Conservation (phyloP, 2,329 filamentous ascomycete species). For the Talaromyces pinophilus region DNA sequence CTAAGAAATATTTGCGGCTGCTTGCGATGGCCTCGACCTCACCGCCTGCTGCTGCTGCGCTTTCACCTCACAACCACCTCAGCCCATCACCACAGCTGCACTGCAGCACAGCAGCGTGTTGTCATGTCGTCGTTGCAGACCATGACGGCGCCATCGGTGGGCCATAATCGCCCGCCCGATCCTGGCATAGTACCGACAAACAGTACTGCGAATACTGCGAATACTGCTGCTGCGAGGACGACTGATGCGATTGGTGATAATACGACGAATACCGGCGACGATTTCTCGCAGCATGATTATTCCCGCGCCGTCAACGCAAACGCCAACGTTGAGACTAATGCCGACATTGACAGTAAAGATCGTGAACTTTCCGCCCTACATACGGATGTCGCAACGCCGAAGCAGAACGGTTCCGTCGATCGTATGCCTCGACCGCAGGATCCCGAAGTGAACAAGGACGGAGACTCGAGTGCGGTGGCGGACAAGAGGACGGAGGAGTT, state of each 20-base stretch:
- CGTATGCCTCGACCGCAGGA: background rate
- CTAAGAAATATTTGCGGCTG: slow-evolving; percentile 23
- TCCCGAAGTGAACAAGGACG: slow-evolving; percentile 13
- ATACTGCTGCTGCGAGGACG: slow-evolving; percentile 26
- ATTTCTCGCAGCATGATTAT: background rate
- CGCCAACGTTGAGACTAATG: background rate
- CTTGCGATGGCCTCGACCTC: slow-evolving; percentile 26
- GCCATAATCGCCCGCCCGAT: slow-evolving; percentile 46
- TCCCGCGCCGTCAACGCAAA: background rate
- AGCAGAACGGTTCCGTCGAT: slow-evolving; percentile 11
- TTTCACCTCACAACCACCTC: slow-evolving; percentile 22
- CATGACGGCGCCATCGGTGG: slow-evolving; percentile 51
- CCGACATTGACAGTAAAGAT: background rate
- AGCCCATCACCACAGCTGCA: slow-evolving; percentile 10
- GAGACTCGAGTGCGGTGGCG: background rate
- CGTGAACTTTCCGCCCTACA: background rate
- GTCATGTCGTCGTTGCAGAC: slow-evolving; percentile 50
- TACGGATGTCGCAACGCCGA: slow-evolving; percentile 10
- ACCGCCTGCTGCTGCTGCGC: slow-evolving; percentile 30
- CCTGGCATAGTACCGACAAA: slow-evolving; percentile 30
- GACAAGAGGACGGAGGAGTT: background rate
- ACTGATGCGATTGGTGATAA: slow-evolving; percentile 22
- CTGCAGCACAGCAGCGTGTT: slow-evolving; percentile 37
- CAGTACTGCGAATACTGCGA: background rate
- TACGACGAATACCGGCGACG: background rate